These are phyloP conservation scores for Phaffomyces thermotolerans DNA, from an alignment of 805 yeast species.

Conservation along the genomic window DNA sequence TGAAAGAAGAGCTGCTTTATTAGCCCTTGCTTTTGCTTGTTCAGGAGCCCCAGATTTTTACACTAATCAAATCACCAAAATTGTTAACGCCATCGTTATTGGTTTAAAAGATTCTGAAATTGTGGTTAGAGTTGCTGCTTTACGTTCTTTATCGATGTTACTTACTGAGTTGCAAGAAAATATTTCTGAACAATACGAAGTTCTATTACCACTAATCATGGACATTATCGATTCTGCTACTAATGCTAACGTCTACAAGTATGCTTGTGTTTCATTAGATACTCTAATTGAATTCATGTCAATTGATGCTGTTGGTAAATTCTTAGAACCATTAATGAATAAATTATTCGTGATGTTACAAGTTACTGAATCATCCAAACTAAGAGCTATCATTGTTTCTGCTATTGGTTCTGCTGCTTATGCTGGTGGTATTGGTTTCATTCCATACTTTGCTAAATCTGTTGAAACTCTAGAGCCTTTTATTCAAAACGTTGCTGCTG, in stretches of 20 bases:
- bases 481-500: slow-evolving; percentile 56
- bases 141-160: slow-evolving; percentile 70
- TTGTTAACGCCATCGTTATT: slow-evolving; percentile 62
- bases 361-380: slow-evolving; percentile 60
- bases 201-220: slow-evolving; percentile 79
- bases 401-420: slow-evolving; percentile 97
- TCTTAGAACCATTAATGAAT: slow-evolving; percentile 85
- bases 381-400: slow-evolving; percentile 77
- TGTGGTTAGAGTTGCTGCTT: slow-evolving; percentile 78
- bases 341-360: slow-evolving; percentile 80
- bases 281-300: slow-evolving; percentile 88
- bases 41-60: slow-evolving; percentile 94
- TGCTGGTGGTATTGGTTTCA: slow-evolving; percentile 83
- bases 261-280: slow-evolving; percentile 87
- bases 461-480: slow-evolving; percentile 77
- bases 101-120: slow-evolving; percentile 75
- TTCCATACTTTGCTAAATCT: slow-evolving; percentile 80
- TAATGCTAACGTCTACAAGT: slow-evolving; percentile 75
- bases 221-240: slow-evolving; percentile 81
- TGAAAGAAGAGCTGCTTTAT: slow-evolving; percentile 81
- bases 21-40: slow-evolving; percentile 75
- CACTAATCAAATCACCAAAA: slow-evolving; percentile 63
- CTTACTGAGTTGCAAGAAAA: slow-evolving; percentile 80
- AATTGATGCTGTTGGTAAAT: slow-evolving; percentile 72
- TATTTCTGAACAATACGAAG: slow-evolving; percentile 77